Base-by-base conservation (phyloP, 345 rosid genomes). In the Turritis glabra region DNA sequence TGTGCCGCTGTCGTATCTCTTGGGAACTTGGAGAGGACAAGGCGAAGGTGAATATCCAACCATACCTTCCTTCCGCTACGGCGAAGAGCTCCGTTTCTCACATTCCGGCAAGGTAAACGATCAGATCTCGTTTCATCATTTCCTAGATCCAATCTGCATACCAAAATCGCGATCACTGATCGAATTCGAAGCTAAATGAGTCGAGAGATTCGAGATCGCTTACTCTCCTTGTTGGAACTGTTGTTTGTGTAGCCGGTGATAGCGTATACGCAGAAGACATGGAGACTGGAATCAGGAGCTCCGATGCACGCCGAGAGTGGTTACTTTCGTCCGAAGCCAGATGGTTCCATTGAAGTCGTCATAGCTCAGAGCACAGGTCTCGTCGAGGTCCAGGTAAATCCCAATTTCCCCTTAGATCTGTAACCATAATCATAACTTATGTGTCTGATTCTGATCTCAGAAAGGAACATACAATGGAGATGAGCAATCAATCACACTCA, bases 291-390 rank as follows among this genome's bases (percentile, higher is more conserved):
- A 64, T 80, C 87, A 26, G 90, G 87, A 46, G 85, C 78, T 58
- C 87, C 97, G n/a, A 86, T 91, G 94, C 97, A 91, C 65, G 84
- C 88, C 5, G 97, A 89, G 82, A 80, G 82, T 62, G 91, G 97
- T 18, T 91, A 79, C 82, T 88, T 88, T 84, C 83, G 89, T 38
- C 90, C 93, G 23, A 85, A 85, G 47, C 86, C 81, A 19, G 91
- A 91, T 53, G 92, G 89, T 58, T 62, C 91, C 8, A 79, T 91
- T 43, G 87, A 91, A 75, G 84, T 89, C 37, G 88, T 86, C 47
- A 84, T 91, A 40, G 86, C 92, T 58, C 94, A 91, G 80, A 87
- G 92, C 84, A 86, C 90, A 15, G 92, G 92, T 71, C 82, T 91
- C 48, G 85, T 86, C 40, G 94, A 90, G 72, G 84, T 88, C 51